Evolutionary conservation across 139 green algal species (phyloP), one percentile per base, ranked within the genome.

Genomic region (Nannochloris sp.): DNA sequence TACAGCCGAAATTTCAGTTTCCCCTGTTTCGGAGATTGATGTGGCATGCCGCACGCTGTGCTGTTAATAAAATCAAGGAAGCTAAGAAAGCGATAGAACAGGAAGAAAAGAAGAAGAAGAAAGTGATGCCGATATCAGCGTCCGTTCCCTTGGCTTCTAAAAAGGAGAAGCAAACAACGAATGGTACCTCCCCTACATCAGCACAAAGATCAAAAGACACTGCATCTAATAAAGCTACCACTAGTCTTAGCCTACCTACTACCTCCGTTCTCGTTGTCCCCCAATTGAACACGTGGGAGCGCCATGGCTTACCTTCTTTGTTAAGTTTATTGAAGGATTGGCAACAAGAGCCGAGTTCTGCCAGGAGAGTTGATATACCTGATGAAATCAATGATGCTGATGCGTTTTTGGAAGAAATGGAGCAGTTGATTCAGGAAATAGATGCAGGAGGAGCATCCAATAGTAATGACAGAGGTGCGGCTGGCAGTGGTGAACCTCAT

Each of bases 11-110:
- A 34, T 75, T 71, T 42, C 71, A 78, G 27, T 85, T 75, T 69
- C 79, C 79, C 36, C 56, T 80, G 6, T 74, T 74, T 39, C 38
- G 46, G 27, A 56, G 23, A 54, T 65, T 82, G 32, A 55, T 82
- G 57, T 82, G 65, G 60, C 51, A 82, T 45, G 61, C 71, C 12
- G 75, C 71, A 2, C 30, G 8, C 9, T 9, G 12, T 36, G 48
- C 48, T 12, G 9, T 19, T 45, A 45, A 57, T 33, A 24, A 57
- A 33, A 24, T 19, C 24, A 24, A 33, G 3, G 47, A 23, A 15
- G 48, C 48, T 15, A 25, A 24, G 15, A 14, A 0, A 57, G 48
- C 15, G 48, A 36, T 32, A 1, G 23, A 57, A 19, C n/a, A 57
- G 48, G 31, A 29, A 12, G 25, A 29, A 29, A 57, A 31, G 25